A percentile compares a stretch with the other conserved stretches of the same genome.
These are phyloP conservation scores for Coffea eugenioides DNA, from an alignment of 257 asterid genomes.

Conservation along the genomic window DNA sequence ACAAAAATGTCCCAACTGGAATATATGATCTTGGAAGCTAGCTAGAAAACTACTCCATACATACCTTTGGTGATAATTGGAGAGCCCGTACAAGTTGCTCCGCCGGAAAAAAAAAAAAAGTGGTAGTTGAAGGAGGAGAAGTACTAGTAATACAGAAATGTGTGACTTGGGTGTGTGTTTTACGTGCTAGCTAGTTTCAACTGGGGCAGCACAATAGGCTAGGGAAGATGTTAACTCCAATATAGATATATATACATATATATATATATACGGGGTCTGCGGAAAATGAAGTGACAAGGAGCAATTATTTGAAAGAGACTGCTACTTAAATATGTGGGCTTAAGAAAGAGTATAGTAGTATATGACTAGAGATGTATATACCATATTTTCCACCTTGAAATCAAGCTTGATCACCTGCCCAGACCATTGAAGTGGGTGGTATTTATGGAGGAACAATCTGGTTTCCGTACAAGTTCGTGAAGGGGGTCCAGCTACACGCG, in stretches of 20 bases:
- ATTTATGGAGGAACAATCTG: conserved; percentile 16
- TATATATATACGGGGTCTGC: background rate
- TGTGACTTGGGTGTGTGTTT: background rate
- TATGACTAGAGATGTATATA: background rate
- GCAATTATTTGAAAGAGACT: conserved; percentile 4
- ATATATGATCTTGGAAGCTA: background rate
- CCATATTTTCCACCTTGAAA: conserved; percentile 3
- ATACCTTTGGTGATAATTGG: conserved; percentile 6
- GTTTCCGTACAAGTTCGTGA: conserved; percentile 19
- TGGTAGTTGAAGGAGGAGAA: background rate
- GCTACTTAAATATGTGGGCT: conserved; percentile 15
- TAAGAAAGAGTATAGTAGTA: background rate
- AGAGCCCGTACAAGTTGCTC: background rate
- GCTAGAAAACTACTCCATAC: background rate
- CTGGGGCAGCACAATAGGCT: background rate
- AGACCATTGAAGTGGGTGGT: conserved; percentile 18
- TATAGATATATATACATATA: background rate
- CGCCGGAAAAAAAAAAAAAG: background rate
- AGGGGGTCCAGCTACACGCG: conserved; percentile 8
- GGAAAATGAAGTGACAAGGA: conserved; percentile 1
- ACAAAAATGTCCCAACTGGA: background rate
- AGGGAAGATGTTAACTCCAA: background rate
- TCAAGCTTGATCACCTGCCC: conserved; percentile 3
- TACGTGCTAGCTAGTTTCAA: background rate
- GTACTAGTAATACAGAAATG: background rate